Evolutionary conservation across 1,139 yeast genomes (phyloP).

Genomic region (Lodderomyces orthopsilosis): DNA sequence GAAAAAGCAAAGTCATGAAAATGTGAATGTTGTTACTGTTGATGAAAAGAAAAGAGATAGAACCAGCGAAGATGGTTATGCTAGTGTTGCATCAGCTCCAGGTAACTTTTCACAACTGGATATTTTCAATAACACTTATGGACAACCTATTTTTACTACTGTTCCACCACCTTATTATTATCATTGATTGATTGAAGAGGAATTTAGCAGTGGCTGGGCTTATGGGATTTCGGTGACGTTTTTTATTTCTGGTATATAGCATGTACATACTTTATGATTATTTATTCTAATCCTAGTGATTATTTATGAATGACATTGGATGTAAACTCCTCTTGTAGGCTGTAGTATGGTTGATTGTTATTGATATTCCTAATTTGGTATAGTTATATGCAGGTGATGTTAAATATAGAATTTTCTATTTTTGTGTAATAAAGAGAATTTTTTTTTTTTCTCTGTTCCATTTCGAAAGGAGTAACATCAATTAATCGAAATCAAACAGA

Average conservation of each 20-base stretch:
- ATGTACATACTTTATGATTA: background rate
- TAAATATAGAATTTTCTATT: background rate
- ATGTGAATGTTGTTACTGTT: background rate
- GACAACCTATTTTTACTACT: conserved; percentile 8
- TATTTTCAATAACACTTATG: conserved; percentile 7
- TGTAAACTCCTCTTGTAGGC: background rate
- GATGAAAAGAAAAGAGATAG: conserved; percentile 14
- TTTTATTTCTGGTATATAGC: too few relatives aligned
- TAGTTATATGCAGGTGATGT: background rate
- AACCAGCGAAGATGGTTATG: conserved; percentile 10
- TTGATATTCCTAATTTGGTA: background rate
- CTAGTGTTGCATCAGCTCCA: background rate
- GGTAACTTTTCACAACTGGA: conserved; percentile 4
- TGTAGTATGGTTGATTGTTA: background rate
- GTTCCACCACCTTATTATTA: conserved; percentile 17
- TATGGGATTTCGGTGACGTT: too few relatives aligned
- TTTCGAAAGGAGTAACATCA: background rate
- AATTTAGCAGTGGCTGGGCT: too few relatives aligned
- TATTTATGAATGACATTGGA: too few relatives aligned
- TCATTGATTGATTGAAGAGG: background rate
- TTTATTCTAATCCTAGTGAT: too few relatives aligned
- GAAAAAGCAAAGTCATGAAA: background rate
- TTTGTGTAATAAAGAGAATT: background rate
- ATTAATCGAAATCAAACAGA: background rate
- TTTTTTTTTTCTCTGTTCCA: background rate